Evolutionary conservation across 2,329 filamentous ascomycete genomes (phyloP), one percentile per base, ranked within the genome.

Genomic region (Davidsoniella eucalypti): DNA sequence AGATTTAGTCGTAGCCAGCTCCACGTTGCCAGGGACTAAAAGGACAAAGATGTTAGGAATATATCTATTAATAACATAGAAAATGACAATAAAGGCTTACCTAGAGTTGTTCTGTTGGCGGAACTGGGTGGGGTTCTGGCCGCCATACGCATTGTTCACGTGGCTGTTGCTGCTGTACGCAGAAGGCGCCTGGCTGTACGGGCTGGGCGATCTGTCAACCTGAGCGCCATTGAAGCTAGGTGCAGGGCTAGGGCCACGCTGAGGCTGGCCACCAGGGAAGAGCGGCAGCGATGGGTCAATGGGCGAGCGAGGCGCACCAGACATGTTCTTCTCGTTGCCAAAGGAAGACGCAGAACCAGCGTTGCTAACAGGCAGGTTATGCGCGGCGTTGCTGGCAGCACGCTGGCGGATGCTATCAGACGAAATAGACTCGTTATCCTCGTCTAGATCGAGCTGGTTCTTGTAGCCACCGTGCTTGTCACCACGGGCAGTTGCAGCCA

Each of bases 401-500:
- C 64, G 63, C 47, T 65, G 63, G 26, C 62, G 63, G 55, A 67
- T 53, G 42, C 64, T 64, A 14, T 63, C 63, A 10, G 65, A 66
- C 2, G 65, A 61, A 50, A 68, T 54, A 0, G 65, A 66, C 41
- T 65, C 64, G 50, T 66, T 61, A 55, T 69, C 66, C 17, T 69
- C 67, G 36, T 69, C 67, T 45, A 38, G 53, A 54, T 26, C 61
- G 33, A 63, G 56, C 33, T 59, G 58, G 7, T 56, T 56, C 57
- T 64, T 67, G 61, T 67, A 66, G 45, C 64, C 65, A 44, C 72
- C 73, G 49, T 62, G 61, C 65, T 85, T 84, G 61, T 94, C 87
- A 52, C 87, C 87, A 60, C 88, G 82, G 33, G 88, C 88, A 4
- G 87, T 94, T 14, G 84, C 85, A 56, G 85, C 88, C 52, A 95